Evolutionary conservation across 2,329 filamentous ascomycete genomes (phyloP).

Genomic region (Fusarium algeriense): DNA sequence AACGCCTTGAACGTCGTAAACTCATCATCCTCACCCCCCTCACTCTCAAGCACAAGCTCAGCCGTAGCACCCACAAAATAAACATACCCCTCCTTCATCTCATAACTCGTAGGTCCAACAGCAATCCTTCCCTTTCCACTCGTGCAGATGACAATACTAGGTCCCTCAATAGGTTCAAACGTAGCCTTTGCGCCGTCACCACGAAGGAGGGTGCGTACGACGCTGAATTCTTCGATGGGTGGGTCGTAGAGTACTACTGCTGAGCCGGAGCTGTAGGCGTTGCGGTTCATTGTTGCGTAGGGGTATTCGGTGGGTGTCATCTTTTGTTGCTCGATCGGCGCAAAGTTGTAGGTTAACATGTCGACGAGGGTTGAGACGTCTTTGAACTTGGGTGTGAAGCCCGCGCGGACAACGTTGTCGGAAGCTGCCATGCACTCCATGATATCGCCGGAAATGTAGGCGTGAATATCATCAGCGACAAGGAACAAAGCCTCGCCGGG

Average conservation of each 20-base stretch:
- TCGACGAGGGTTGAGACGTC: conserved; percentile 88
- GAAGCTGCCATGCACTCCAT: conserved; percentile 99
- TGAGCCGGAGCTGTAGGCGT: conserved; percentile 83
- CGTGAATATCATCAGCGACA: conserved; percentile 96
- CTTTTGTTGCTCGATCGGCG: conserved; percentile 94
- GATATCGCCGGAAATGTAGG: conserved; percentile 92
- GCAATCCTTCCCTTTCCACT: conserved; percentile 84
- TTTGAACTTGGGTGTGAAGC: conserved; percentile 99
- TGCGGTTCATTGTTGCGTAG: conserved; percentile 84
- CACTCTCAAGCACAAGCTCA: conserved; percentile 81
- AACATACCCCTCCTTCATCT: conserved; percentile 78
- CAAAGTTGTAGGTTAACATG: conserved; percentile 96
- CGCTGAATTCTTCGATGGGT: conserved; percentile 95
- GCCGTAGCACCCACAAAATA: conserved; percentile 91
- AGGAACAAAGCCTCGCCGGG: conserved; percentile 96
- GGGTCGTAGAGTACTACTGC: conserved; percentile 86
- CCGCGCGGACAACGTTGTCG: conserved; percentile 98
- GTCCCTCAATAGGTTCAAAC: conserved; percentile 87
- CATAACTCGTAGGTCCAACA: conserved; percentile 84
- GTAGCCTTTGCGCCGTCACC: conserved; percentile 82
- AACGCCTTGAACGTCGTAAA: conserved; percentile 95
- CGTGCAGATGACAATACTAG: conserved; percentile 94
- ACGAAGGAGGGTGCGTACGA: conserved; percentile 83
- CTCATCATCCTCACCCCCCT: conserved; percentile 70
- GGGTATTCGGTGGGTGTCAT: conserved; percentile 88